A percentile compares a stretch with the other conserved stretches of the same genome.
Evolutionary conservation across 495 filamentous ascomycete species (phyloP).

Genomic region (Penicillium diatomitis): DNA sequence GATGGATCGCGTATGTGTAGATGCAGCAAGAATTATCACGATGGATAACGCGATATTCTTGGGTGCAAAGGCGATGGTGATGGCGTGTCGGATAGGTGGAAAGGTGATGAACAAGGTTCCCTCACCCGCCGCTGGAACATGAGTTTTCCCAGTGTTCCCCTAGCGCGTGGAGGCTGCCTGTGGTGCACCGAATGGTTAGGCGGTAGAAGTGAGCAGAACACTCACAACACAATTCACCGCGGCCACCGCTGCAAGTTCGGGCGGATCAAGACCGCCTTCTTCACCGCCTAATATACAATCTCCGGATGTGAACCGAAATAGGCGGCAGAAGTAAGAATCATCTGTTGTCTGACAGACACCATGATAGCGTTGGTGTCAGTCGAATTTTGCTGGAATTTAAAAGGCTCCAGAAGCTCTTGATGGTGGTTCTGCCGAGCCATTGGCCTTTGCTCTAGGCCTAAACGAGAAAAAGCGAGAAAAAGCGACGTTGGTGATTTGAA

Average conservation of each 20-base stretch:
- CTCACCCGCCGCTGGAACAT: conserved; percentile 35
- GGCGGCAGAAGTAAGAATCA: too few species aligned
- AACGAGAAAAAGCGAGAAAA: not conserved
- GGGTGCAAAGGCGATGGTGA: conserved; percentile 23
- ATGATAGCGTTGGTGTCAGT: too few species aligned
- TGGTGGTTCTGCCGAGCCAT: conserved; percentile 16
- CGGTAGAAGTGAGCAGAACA: conserved; percentile 1
- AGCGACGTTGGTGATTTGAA: too few species aligned
- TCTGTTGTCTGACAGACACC: too few species aligned
- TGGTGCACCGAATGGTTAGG: conserved; percentile 4
- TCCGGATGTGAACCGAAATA: too few species aligned
- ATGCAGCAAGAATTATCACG: conserved; percentile 31
- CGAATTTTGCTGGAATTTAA: too few species aligned
- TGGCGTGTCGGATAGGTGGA: conserved; percentile 32
- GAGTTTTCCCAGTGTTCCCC: conserved; percentile 33
- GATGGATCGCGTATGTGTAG: conserved; percentile 14
- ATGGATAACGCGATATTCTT: conserved; percentile 35
- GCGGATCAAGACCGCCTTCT: not conserved
- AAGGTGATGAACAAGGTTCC: conserved; percentile 34
- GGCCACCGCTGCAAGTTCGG: not conserved
- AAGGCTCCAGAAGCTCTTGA: conserved; percentile 10
- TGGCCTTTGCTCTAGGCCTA: conserved; percentile 24
- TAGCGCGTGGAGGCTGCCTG: conserved; percentile 20
- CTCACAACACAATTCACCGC: too few species aligned
- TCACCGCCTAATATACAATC: conserved; percentile 4